These are phyloP conservation scores for Suillus variegatus DNA, from an alignment of 768 basidiomycete species.

Conservation along the genomic window DNA sequence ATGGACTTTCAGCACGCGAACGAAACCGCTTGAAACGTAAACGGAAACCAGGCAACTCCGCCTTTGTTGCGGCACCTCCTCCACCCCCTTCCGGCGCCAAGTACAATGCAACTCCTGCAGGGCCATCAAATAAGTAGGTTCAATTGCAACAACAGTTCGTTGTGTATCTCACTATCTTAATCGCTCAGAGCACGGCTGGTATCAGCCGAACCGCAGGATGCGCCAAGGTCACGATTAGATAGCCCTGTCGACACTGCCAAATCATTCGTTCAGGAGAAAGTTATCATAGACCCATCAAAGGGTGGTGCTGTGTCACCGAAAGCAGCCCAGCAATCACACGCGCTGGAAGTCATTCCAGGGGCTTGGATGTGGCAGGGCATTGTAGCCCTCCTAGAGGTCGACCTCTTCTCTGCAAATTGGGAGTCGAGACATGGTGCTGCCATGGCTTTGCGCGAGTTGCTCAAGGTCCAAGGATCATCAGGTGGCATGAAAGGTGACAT, in stretches of 20 bases:
- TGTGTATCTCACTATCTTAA: constrained; percentile 5
- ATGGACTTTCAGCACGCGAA: constrained; percentile 84
- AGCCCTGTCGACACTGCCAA: constrained; percentile 52
- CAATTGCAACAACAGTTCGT: background rate
- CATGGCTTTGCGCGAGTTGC: constrained; percentile 84
- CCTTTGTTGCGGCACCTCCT: constrained; percentile 73
- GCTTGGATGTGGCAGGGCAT: constrained; percentile 88
- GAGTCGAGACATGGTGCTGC: constrained; percentile 94
- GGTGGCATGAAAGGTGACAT: constrained; percentile 78
- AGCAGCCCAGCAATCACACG: constrained; percentile 72
- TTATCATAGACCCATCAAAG: constrained; percentile 77
- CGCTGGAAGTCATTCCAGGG: constrained; percentile 72
- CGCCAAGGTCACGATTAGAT: constrained; percentile 53
- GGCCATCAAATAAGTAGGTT: constrained; percentile 60
- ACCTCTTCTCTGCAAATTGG: constrained; percentile 86
- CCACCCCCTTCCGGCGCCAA: constrained; percentile 62
- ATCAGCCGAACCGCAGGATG: constrained; percentile 57
- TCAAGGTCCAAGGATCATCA: constrained; percentile 79
- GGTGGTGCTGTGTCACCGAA: constrained; percentile 85
- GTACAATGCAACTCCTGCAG: constrained; percentile 58
- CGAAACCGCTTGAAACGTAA: constrained; percentile 94
- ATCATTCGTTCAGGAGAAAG: constrained; percentile 54
- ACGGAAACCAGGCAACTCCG: constrained; percentile 82
- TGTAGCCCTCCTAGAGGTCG: constrained; percentile 75
- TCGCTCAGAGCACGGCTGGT: constrained; percentile 68